Percentiles rank a stretch among this genome's conserved stretches.
Evolutionary conservation across 73 alveolate genomes (phyloP).

Genomic region (Blepharisma japonicum): DNA sequence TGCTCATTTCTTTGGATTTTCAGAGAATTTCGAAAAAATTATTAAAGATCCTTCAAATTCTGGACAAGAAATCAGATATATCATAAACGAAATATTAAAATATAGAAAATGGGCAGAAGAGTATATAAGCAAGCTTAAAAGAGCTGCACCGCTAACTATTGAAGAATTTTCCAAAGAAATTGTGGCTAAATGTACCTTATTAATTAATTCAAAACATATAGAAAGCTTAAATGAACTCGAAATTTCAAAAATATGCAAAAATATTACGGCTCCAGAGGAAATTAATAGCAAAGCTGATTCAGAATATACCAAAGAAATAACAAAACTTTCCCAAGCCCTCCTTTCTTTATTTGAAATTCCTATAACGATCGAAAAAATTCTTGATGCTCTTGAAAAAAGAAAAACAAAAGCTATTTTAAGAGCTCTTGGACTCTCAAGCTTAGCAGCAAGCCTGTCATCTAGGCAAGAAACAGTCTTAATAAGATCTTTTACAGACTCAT

Average conservation of each 20-base stretch:
- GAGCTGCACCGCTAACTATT: background rate
- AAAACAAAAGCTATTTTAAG: constrained; percentile 2
- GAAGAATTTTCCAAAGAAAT: background rate
- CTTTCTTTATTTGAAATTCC: background rate
- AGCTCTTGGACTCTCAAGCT: background rate
- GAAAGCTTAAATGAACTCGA: too few relatives aligned
- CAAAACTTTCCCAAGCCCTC: background rate
- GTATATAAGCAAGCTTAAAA: background rate
- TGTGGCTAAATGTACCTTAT: too few relatives aligned
- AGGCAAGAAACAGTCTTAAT: background rate
- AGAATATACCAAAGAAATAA: background rate
- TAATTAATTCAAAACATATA: too few relatives aligned
- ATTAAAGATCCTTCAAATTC: background rate
- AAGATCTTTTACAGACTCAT: constrained; percentile 4
- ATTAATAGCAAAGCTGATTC: background rate
- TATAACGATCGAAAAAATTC: background rate
- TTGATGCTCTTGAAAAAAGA: background rate
- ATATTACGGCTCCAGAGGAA: background rate
- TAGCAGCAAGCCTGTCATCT: background rate
- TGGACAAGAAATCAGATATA: background rate
- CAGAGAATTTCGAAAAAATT: background rate
- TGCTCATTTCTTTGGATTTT: background rate
- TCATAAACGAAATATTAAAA: background rate
- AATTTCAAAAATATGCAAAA: background rate
- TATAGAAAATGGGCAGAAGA: background rate